These are phyloP conservation scores for Biscogniauxia marginata DNA, from an alignment of 2,329 filamentous ascomycete species.

Conservation along the genomic window DNA sequence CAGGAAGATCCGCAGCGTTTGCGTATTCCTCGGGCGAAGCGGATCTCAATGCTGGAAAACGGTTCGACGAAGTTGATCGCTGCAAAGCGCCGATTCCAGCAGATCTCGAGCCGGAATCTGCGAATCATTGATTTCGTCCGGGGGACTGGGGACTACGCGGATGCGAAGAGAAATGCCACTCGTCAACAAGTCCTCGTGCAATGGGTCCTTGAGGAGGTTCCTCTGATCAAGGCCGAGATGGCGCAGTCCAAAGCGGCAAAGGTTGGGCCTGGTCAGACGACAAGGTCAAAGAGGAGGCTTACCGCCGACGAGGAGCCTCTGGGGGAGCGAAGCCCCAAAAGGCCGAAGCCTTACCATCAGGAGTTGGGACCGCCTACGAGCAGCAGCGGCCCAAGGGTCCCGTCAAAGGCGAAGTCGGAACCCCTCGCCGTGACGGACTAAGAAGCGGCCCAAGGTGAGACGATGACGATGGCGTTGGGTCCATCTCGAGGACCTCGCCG, in stretches of 20 bases:
- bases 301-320: not conserved
- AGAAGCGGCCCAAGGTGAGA: no score
- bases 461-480: no score
- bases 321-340: not conserved
- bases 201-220: conserved; percentile 31
- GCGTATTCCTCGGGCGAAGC: conserved; percentile 8
- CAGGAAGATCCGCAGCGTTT: conserved; percentile 4
- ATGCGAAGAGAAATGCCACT: conserved; percentile 15
- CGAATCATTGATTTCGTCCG: conserved; percentile 19
- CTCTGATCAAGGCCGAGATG: conserved; percentile 29
- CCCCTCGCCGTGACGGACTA: no score
- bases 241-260: not conserved
- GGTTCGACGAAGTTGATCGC: conserved; percentile 14
- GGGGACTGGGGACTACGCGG: conserved; percentile 4
- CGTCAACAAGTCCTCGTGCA: conserved; percentile 20
- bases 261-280: not conserved
- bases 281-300: not conserved
- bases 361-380: no score
- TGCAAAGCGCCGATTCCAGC: conserved; percentile 17
- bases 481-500: no score
- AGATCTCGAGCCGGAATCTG: conserved; percentile 17
- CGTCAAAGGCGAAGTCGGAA: no score
- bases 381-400: no score
- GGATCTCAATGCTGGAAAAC: conserved; percentile 11
- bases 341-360: no score